Percentiles rank a stretch among this genome's conserved stretches.
Evolutionary conservation across 2,329 filamentous ascomycete species (phyloP).

Genomic region (Paraconiothyrium brasiliense): DNA sequence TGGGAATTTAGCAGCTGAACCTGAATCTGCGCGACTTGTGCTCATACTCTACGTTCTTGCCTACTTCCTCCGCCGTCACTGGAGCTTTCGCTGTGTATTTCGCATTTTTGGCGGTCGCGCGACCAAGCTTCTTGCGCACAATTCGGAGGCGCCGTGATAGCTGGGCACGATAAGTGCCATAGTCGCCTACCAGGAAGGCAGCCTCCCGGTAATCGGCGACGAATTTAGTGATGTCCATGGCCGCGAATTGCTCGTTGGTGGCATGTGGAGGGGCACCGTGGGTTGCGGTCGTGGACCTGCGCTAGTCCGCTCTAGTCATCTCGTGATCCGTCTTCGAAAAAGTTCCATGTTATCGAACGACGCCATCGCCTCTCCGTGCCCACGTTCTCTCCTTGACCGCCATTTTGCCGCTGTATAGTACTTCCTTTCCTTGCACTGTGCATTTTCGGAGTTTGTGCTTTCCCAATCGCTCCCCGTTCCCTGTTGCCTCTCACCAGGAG

Average conservation of each 20-base stretch:
- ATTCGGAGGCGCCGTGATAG: constrained; percentile 83
- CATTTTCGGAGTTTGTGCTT: constrained; percentile 7
- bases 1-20: constrained; percentile 3
- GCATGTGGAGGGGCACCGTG: constrained; percentile 32
- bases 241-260: constrained; percentile 14
- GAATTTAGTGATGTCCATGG: constrained; percentile 91
- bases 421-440: constrained; percentile 12
- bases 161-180: constrained; percentile 82
- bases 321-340: constrained; percentile 32
- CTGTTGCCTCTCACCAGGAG: constrained; percentile 9
- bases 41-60: constrained; percentile 76
- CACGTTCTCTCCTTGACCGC: constrained; percentile 18
- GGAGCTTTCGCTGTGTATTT: constrained; percentile 80
- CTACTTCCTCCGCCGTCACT: constrained; percentile 79
- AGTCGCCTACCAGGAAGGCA: constrained; percentile 87
- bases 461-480: constrained; percentile 21
- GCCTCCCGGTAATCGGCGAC: constrained; percentile 81
- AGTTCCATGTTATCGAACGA: constrained; percentile 31
- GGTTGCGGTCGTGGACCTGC: constrained; percentile 19
- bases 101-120: constrained; percentile 83
- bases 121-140: constrained; percentile 83
- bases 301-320: constrained; percentile 26
- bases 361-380: constrained; percentile 23
- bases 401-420: constrained; percentile 17
- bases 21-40: neutral